Evolutionary conservation across 257 asterid genomes (phyloP).

Genomic region (Phtheirospermum japonicum): DNA sequence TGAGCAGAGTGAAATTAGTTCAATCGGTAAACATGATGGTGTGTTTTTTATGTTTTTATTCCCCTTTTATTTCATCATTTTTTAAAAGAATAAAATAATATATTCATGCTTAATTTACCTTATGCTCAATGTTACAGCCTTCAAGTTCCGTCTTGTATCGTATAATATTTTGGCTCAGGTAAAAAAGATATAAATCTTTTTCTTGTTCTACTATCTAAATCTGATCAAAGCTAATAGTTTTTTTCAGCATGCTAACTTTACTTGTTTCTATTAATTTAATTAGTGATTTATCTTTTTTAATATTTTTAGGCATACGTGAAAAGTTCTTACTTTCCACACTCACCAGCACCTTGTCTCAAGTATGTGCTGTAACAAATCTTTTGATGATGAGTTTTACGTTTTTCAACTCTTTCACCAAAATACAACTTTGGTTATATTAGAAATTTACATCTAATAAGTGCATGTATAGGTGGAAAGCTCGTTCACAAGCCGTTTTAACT

Average conservation of each 20-base stretch:
- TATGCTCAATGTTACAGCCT: conserved; percentile 45
- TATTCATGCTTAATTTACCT: conserved; percentile 19
- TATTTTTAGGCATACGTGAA: conserved; percentile 68
- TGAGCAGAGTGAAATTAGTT: conserved; percentile 56
- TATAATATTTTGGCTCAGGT: conserved; percentile 96
- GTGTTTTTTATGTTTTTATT: conserved; percentile 8
- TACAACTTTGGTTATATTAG: neutral
- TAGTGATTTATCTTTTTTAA: neutral
- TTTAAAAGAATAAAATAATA: neutral
- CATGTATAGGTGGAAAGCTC: conserved; percentile 83
- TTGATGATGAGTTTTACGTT: neutral
- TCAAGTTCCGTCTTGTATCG: conserved; percentile 73
- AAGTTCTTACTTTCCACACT: conserved; percentile 72
- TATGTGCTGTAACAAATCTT: conserved; percentile 31
- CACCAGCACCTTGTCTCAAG: conserved; percentile 85
- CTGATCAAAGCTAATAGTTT: no score
- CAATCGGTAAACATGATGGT: conserved; percentile 62
- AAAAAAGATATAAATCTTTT: conserved; percentile 15
- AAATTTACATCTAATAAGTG: neutral
- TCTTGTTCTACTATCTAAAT: conserved; percentile 6
- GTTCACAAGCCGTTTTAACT: conserved; percentile 66
- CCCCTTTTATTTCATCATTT: neutral
- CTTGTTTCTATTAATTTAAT: no score
- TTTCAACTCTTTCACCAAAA: conserved; percentile 1
- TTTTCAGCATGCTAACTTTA: no score